Conservation (phyloP, 345 rosid species). For the Noccaea bulbosa region DNA sequence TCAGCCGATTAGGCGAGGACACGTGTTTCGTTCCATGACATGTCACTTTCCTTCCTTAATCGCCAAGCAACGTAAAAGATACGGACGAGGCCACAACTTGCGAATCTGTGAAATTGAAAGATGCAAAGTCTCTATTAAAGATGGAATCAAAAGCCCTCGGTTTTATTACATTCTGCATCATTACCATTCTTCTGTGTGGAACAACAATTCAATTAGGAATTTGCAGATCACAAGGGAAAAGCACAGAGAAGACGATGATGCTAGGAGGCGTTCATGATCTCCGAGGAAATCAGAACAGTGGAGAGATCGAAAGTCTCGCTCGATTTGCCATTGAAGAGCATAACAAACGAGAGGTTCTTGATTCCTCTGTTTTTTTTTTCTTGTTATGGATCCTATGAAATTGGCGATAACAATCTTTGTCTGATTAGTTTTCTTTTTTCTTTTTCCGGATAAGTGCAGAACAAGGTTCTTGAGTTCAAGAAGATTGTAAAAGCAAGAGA, state of each 20-base stretch:
- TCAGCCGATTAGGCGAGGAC: conserved; percentile 12
- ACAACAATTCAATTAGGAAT: conserved; percentile 25
- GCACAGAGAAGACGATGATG: conserved; percentile 42
- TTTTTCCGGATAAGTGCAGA: conserved; percentile 6
- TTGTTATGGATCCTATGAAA: background rate
- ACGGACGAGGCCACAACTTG: conserved; percentile 19
- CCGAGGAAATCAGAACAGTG: conserved; percentile 49
- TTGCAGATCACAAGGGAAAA: conserved; percentile 23
- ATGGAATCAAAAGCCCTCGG: conserved; percentile 29
- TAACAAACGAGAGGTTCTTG: conserved; percentile 55
- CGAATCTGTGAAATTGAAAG: conserved; percentile 22
- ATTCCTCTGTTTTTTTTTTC: conserved; percentile 32
- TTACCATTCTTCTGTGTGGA: conserved; percentile 38
- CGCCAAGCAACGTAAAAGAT: conserved; percentile 32
- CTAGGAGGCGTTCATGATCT: conserved; percentile 51
- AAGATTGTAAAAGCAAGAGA: conserved; percentile 70
- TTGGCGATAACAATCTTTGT: background rate
- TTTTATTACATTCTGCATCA: conserved; percentile 8
- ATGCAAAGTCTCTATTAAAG: conserved; percentile 19
- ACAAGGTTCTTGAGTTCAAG: conserved; percentile 58
- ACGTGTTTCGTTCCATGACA: conserved; percentile 16
- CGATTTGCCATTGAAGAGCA: conserved; percentile 68
- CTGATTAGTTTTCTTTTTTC: conserved; percentile 1
- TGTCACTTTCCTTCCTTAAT: conserved; percentile 26
- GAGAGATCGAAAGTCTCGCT: conserved; percentile 59